These are phyloP conservation scores for Avena atlantica DNA, from an alignment of 176 grass and related monocot species.

Conservation along the genomic window DNA sequence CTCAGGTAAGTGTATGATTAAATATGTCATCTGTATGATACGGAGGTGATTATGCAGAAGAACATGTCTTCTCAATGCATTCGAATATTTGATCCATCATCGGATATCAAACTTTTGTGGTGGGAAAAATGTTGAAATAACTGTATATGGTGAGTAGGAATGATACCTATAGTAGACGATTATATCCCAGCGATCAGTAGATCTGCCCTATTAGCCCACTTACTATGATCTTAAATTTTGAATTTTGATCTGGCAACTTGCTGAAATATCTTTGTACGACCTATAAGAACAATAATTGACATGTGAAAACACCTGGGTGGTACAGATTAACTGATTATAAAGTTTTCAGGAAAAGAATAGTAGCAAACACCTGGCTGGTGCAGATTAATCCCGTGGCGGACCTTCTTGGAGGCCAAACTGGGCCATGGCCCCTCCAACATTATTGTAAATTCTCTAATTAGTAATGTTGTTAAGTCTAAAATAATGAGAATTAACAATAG, in stretches of 20 bases:
- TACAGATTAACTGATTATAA: not conserved
- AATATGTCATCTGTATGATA: not conserved
- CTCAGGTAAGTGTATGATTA: not conserved
- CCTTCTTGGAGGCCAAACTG: no score
- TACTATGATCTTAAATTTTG: not conserved
- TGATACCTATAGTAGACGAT: not conserved
- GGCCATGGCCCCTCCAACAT: no score
- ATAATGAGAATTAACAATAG: no score
- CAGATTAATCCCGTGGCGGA: no score
- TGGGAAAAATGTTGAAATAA: not conserved
- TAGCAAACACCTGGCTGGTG: no score
- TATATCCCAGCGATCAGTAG: constrained; percentile 8
- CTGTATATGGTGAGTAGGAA: not conserved
- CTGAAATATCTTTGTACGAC: not conserved
- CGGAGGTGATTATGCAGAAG: constrained; percentile 27
- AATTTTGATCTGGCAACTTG: not conserved
- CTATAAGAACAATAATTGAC: not conserved
- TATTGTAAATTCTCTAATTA: no score
- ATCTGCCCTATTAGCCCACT: not conserved
- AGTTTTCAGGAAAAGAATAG: no score
- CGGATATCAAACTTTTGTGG: not conserved
- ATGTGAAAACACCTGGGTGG: not conserved
- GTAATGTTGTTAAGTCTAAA: no score
- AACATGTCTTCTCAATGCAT: not conserved
- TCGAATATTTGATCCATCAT: not conserved